Conservation (phyloP, 1,284 basidiomycete genomes). For the Polyporus tsugae region DNA sequence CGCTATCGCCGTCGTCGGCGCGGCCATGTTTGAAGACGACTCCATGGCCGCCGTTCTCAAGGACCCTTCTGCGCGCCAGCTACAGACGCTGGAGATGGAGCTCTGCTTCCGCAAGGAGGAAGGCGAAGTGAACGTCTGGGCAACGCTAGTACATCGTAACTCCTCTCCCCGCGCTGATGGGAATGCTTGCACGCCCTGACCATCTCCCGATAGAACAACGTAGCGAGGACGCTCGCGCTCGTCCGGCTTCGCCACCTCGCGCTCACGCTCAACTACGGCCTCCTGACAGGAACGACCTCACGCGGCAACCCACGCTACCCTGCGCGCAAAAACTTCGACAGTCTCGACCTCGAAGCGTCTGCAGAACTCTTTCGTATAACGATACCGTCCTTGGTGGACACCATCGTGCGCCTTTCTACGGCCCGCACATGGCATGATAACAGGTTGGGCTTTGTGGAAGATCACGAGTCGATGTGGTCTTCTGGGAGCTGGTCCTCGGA, state of each 20-base stretch:
- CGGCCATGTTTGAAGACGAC: neutral
- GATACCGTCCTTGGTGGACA: slow-evolving; percentile 14
- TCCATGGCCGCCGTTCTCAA: neutral
- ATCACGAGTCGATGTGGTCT: neutral
- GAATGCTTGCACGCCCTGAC: neutral
- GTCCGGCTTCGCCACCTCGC: slow-evolving; percentile 10
- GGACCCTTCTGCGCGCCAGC: slow-evolving; percentile 2
- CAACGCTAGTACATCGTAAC: neutral
- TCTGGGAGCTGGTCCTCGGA: neutral
- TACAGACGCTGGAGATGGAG: slow-evolving; percentile 18
- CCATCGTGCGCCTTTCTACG: slow-evolving; percentile 6
- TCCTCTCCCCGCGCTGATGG: neutral
- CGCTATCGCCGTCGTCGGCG: neutral
- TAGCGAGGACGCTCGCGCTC: neutral
- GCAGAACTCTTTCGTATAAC: neutral
- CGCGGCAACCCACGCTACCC: neutral
- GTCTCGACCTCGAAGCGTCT: neutral
- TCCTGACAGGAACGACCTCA: neutral
- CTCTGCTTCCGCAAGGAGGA: slow-evolving; percentile 13
- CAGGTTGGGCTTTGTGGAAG: neutral
- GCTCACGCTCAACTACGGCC: slow-evolving; percentile 21
- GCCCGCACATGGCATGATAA: neutral
- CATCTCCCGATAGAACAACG: slow-evolving; percentile 3
- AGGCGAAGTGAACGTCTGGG: neutral
- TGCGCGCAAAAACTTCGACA: neutral